Percentiles rank a stretch among this genome's conserved stretches.
These are phyloP conservation scores for Termitomyces sp. DNA, from an alignment of 768 basidiomycete genomes.

Conservation along the genomic window DNA sequence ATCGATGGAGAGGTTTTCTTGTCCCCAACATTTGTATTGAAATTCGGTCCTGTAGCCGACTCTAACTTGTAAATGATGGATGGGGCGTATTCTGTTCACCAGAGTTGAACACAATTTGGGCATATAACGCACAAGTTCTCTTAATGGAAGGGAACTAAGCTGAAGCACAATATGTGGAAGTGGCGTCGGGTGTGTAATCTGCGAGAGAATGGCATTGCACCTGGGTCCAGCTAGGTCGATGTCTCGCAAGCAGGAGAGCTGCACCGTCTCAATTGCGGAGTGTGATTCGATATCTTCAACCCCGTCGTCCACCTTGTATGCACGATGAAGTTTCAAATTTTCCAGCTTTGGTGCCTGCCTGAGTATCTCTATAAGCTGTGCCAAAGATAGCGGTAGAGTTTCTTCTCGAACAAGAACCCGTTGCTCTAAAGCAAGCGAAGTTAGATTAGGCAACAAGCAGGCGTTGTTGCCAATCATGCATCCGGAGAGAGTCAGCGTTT, in stretches of 20 bases:
- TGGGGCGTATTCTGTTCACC: background rate
- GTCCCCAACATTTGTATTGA: background rate
- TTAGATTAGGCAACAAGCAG: background rate
- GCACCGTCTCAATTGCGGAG: background rate
- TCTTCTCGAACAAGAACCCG: too few species aligned
- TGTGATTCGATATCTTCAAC: background rate
- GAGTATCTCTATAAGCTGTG: background rate
- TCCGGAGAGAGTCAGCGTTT: background rate
- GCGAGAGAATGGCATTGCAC: background rate
- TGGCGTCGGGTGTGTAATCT: background rate
- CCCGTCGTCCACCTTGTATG: background rate
- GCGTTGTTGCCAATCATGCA: background rate
- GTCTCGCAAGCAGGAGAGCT: background rate
- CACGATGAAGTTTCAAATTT: background rate
- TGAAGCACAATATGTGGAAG: background rate
- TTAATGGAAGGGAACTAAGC: background rate
- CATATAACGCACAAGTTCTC: background rate
- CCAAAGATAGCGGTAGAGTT: too few species aligned
- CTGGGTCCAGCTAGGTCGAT: background rate
- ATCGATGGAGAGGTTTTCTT: background rate
- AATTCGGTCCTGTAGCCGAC: fast-evolving
- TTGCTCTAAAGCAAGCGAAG: background rate
- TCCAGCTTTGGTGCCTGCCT: background rate
- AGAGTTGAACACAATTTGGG: background rate
- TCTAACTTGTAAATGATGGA: background rate